These are phyloP conservation scores for Malbranchea zuffiana DNA, from an alignment of 2,329 filamentous ascomycete genomes.

Conservation along the genomic window DNA sequence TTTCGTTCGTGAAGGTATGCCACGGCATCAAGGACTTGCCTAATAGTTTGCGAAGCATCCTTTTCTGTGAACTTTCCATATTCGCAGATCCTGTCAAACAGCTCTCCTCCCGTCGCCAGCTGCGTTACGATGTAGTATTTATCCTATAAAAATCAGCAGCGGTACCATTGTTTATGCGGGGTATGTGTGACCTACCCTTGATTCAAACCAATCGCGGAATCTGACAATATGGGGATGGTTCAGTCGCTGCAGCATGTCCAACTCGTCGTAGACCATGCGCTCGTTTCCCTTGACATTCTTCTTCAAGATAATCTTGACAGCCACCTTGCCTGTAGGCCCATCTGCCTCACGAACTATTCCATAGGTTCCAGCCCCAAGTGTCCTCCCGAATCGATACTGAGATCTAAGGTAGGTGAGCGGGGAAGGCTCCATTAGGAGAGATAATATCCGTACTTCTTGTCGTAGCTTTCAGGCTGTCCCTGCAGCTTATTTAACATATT, in stretches of 20 bases:
- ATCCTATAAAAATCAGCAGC: constrained; percentile 49
- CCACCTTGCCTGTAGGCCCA: constrained; percentile 71
- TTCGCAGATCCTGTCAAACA: constrained; percentile 97
- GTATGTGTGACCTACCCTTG: constrained; percentile 52
- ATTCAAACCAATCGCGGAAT: constrained; percentile 99
- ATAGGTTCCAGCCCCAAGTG: constrained; percentile 92
- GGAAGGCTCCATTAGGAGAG: constrained; percentile 5
- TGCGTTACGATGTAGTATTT: constrained; percentile 99
- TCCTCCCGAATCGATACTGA: constrained; percentile 85
- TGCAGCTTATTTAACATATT: constrained; percentile 93
- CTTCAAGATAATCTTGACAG: constrained; percentile 98
- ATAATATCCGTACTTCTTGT: constrained; percentile 68
- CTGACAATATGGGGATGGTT: constrained; percentile 92
- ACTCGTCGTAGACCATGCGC: constrained; percentile 96
- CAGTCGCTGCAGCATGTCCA: constrained; percentile 82
- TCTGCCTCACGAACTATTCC: constrained; percentile 96
- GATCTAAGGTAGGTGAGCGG: constrained; percentile 42
- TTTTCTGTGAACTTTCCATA: constrained; percentile 98
- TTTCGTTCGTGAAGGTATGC: constrained; percentile 90
- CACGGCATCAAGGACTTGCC: constrained; percentile 83
- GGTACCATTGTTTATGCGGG: not conserved
- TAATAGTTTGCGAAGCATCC: constrained; percentile 90
- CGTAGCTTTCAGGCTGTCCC: constrained; percentile 94
- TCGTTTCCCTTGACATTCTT: constrained; percentile 98
- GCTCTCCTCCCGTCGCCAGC: constrained; percentile 85